A percentile compares a stretch with the other conserved stretches of the same genome.
phyloP scores from a whole-genome alignment of 495 filamentous ascomycete genomes.

The Tricharina praecox region DNA sequence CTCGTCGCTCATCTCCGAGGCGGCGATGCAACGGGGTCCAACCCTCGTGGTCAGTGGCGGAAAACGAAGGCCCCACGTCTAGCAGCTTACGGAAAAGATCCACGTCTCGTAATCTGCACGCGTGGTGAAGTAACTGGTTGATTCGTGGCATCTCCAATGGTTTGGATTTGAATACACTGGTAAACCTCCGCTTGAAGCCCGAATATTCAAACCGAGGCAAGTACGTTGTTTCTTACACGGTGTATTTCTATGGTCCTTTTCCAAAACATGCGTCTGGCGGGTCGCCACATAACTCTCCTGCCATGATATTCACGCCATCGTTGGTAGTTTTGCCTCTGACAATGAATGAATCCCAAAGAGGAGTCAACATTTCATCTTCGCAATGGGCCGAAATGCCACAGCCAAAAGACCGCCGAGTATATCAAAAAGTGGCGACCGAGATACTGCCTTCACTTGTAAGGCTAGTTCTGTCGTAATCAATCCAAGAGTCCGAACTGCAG shows the following conservation, averaged over 20 bases:
- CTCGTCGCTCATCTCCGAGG: not conserved
- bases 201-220: not conserved
- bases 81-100: not conserved
- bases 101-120: not conserved
- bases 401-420: constrained; percentile 4
- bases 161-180: not conserved
- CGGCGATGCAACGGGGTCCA: not conserved
- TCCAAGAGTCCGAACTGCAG: not conserved
- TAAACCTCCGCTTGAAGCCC: not conserved
- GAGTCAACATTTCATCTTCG: not conserved
- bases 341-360: not conserved
- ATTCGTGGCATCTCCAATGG: not conserved
- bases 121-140: not conserved
- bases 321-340: not conserved
- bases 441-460: no score
- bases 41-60: not conserved
- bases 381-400: constrained; percentile 4
- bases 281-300: not conserved
- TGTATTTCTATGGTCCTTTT: not conserved
- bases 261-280: not conserved
- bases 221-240: not conserved
- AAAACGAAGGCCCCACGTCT: not conserved
- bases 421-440: not conserved
- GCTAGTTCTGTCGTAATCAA: not conserved
- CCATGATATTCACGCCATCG: not conserved